A percentile compares a stretch with the other conserved stretches of the same genome.
Evolutionary conservation across 2,329 filamentous ascomycete genomes (phyloP).

Genomic region (Beauveria sp.): DNA sequence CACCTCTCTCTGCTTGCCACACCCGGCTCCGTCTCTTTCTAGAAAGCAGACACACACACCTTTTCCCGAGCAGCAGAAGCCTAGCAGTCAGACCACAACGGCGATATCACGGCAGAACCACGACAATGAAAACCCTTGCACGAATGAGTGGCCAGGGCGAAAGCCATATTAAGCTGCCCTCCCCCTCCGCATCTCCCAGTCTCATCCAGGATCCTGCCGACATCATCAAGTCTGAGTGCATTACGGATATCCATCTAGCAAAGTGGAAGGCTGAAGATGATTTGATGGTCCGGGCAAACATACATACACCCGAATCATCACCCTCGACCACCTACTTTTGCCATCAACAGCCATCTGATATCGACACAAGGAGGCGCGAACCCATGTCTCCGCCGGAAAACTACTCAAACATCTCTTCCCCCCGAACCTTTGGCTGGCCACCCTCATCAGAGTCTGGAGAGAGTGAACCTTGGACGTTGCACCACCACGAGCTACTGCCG

Average conservation of each 20-base stretch:
- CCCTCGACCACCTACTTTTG: neutral
- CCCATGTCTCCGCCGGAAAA: conserved; percentile 7
- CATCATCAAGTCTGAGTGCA: neutral
- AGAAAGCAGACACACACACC: neutral
- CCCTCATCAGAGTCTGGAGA: neutral
- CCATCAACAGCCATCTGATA: neutral
- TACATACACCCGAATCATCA: neutral
- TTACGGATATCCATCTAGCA: neutral
- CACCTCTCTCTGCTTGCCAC: neutral
- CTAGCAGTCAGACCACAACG: neutral
- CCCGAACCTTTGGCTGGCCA: neutral
- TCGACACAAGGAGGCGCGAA: neutral
- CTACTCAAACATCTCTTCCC: neutral
- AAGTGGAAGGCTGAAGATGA: neutral
- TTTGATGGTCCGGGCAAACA: neutral
- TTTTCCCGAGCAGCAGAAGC: neutral
- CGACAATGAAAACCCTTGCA: neutral
- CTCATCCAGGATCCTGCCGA: neutral
- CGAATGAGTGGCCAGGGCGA: neutral
- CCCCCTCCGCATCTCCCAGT: neutral
- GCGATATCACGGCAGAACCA: neutral
- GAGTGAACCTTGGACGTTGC: conserved; percentile 2
- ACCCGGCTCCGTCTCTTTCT: neutral
- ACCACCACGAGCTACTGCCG: neutral
- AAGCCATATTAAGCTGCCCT: conserved; percentile 1